Evolutionary conservation across 306 rosid species (phyloP).

Genomic region (Begonia peltatifolia): DNA sequence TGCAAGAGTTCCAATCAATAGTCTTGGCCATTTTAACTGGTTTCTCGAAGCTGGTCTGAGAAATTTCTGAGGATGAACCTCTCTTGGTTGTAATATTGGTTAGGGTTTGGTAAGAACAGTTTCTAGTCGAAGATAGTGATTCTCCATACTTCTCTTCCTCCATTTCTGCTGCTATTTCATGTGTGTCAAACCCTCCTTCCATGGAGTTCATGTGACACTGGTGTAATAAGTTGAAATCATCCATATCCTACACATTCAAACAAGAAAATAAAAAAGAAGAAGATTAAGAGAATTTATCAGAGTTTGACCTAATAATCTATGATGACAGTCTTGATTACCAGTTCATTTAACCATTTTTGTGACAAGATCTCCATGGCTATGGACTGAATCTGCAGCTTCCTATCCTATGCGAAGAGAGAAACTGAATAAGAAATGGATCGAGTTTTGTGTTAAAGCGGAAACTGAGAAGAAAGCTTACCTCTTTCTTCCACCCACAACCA

Average conservation of each 20-base stretch:
- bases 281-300: background rate
- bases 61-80: background rate
- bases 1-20: background rate
- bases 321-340: background rate
- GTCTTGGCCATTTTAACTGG: background rate
- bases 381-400: background rate
- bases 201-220: conserved; percentile 16
- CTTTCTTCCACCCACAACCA: no score
- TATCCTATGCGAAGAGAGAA: background rate
- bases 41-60: background rate
- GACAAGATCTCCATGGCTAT: background rate
- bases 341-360: background rate
- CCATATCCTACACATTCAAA: conserved; percentile 26
- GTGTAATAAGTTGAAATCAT: conserved; percentile 24
- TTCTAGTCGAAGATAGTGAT: background rate
- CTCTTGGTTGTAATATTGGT: background rate
- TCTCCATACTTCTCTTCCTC: background rate
- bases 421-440: background rate
- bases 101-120: background rate
- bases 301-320: background rate
- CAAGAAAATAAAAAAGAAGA: background rate
- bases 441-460: no score
- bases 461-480: background rate
- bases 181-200: conserved; percentile 17
- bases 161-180: background rate